These are phyloP conservation scores for Ceratocystis papillata DNA, from an alignment of 2,329 filamentous ascomycete genomes.

Conservation along the genomic window DNA sequence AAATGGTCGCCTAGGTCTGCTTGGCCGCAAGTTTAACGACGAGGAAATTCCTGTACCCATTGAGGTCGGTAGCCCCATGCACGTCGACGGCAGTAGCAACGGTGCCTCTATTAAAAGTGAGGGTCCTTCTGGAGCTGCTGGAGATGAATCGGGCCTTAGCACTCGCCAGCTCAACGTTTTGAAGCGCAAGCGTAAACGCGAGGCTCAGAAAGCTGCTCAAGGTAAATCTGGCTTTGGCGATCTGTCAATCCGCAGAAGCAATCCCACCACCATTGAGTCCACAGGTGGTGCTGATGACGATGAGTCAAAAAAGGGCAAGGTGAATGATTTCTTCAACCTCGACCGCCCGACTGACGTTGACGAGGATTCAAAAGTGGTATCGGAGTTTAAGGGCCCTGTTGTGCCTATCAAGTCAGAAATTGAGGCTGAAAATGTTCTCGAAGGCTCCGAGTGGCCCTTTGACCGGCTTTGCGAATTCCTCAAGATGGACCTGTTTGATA, in stretches of 20 bases:
- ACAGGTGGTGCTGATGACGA: constrained; percentile 48
- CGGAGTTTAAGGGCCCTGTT: constrained; percentile 82
- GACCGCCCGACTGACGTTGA: constrained; percentile 68
- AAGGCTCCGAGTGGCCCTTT: constrained; percentile 84
- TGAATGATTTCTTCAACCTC: constrained; percentile 79
- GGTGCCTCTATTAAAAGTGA: constrained; percentile 29
- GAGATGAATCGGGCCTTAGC: constrained; percentile 65
- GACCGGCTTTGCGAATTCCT: constrained; percentile 90
- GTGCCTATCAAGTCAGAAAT: constrained; percentile 78
- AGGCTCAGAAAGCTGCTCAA: constrained; percentile 72
- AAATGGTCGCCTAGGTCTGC: constrained; percentile 66
- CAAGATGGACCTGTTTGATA: constrained; percentile 84
- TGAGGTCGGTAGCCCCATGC: constrained; percentile 38
- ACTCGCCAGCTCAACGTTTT: constrained; percentile 89
- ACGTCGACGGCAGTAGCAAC: constrained; percentile 34
- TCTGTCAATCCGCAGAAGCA: constrained; percentile 56
- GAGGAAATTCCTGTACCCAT: constrained; percentile 51
- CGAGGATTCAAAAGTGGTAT: constrained; percentile 83
- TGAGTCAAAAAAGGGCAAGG: constrained; percentile 46
- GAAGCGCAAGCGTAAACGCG: constrained; percentile 85
- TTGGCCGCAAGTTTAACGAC: constrained; percentile 75
- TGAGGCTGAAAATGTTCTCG: constrained; percentile 62
- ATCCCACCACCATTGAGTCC: constrained; percentile 50
- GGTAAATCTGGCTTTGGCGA: constrained; percentile 87
- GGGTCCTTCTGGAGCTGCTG: constrained; percentile 33